Percentiles rank a stretch among this genome's conserved stretches.
Conservation (phyloP, 2,329 filamentous ascomycete species). For the Cytospora paraplurivora region DNA sequence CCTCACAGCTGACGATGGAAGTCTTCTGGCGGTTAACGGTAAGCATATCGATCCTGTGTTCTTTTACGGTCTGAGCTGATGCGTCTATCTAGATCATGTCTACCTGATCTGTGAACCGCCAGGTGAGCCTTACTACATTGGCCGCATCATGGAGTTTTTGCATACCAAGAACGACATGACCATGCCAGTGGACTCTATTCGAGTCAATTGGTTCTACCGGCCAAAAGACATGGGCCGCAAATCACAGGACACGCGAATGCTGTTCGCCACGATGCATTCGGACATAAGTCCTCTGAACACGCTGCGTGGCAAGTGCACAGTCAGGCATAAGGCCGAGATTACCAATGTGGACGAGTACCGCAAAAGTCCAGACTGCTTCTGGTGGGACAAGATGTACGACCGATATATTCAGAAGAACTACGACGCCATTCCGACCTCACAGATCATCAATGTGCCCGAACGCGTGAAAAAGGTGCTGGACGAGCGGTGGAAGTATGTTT, state of each 20-base stretch:
- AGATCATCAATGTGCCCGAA: slow-evolving; percentile 94
- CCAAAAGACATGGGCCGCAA: slow-evolving; percentile 94
- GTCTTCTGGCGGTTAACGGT: slow-evolving; percentile 83
- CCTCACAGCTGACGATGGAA: slow-evolving; percentile 89
- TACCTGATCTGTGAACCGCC: slow-evolving; percentile 97
- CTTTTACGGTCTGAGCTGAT: slow-evolving; percentile 14
- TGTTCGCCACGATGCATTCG: slow-evolving; percentile 98
- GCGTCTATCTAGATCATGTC: slow-evolving; percentile 63
- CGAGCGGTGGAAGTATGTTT: slow-evolving; percentile 93
- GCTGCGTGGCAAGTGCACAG: slow-evolving; percentile 88
- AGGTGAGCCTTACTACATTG: slow-evolving; percentile 96
- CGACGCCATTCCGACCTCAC: slow-evolving; percentile 88
- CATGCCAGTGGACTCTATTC: slow-evolving; percentile 79
- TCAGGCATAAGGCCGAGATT: slow-evolving; percentile 87
- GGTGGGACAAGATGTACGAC: slow-evolving; percentile 97
- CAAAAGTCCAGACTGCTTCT: slow-evolving; percentile 84
- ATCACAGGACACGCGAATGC: slow-evolving; percentile 83
- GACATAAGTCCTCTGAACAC: slow-evolving; percentile 92
- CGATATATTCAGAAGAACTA: slow-evolving; percentile 98
- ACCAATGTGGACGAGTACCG: slow-evolving; percentile 80
- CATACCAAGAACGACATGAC: slow-evolving; percentile 74
- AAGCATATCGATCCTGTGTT: slow-evolving; percentile 41
- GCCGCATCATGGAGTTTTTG: slow-evolving; percentile 97
- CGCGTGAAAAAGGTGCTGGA: slow-evolving; percentile 95
- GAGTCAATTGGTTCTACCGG: slow-evolving; percentile 99